Conservation (phyloP, 192 early-diverging fungal species). For the Coemansia sp. region DNA sequence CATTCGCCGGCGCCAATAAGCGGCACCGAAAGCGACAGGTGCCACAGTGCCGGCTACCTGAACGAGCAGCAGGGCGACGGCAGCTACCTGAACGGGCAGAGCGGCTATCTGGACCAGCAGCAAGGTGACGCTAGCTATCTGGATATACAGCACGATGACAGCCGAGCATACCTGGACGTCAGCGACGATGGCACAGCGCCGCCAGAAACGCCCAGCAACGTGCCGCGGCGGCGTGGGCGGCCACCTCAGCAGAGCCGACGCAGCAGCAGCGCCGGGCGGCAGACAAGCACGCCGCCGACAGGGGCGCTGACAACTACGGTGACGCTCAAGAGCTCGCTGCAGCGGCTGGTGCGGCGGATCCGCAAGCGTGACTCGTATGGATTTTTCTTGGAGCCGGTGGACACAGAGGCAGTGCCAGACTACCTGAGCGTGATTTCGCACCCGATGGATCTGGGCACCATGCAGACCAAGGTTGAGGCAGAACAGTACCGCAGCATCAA, state of each 20-base stretch:
- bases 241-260: constrained; percentile 26
- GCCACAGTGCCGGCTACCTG: background rate
- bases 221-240: constrained; percentile 28
- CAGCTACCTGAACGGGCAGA: background rate
- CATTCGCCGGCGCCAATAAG: constrained; percentile 30
- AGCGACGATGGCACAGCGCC: background rate
- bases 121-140: background rate
- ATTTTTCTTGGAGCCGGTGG: constrained; percentile 84
- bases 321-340: constrained; percentile 60
- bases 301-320: constrained; percentile 29
- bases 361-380: constrained; percentile 81
- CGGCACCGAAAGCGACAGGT: constrained; percentile 32
- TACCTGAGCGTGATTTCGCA: constrained; percentile 74
- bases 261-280: constrained; percentile 1
- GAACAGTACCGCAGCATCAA: constrained; percentile 63
- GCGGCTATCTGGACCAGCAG: background rate
- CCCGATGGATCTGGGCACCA: constrained; percentile 93
- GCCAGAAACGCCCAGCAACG: background rate
- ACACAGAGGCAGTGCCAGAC: constrained; percentile 70
- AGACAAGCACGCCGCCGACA: constrained; percentile 9
- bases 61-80: constrained; percentile 23
- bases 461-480: constrained; percentile 69
- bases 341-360: constrained; percentile 63
- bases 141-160: too few species aligned
- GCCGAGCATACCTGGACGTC: too few species aligned